A percentile compares a stretch with the other conserved stretches of the same genome.
Conservation (phyloP, 176 grass and related monocot species). For the Carex cristatella region DNA sequence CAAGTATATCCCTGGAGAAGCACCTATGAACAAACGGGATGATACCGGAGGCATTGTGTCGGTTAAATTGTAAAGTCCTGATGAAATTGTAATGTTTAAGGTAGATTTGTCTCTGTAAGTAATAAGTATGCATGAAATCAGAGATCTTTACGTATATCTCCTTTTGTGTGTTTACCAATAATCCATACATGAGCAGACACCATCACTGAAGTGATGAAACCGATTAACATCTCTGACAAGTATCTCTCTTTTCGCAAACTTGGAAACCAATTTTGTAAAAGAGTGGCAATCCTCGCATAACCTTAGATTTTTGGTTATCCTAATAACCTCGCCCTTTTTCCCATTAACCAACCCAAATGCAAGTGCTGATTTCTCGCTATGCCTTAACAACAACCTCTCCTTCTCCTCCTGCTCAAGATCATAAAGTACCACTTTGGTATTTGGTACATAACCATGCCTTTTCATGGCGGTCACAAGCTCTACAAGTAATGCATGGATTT, state of each 20-base stretch:
- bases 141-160: background rate
- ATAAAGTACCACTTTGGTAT: constrained; percentile 57
- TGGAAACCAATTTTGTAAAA: constrained; percentile 90
- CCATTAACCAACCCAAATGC: constrained; percentile 83
- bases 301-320: constrained; percentile 87
- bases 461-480: constrained; percentile 57
- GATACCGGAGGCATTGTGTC: background rate
- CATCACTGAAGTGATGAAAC: constrained; percentile 78
- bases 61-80: background rate
- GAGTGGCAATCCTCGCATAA: constrained; percentile 79
- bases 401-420: constrained; percentile 72
- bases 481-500: constrained; percentile 25
- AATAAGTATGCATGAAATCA: background rate
- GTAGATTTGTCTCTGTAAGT: background rate
- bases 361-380: constrained; percentile 87
- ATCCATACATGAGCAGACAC: constrained; percentile 69
- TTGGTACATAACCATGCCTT: constrained; percentile 55
- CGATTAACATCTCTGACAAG: constrained; percentile 82
- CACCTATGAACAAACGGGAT: background rate
- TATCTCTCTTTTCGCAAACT: constrained; percentile 58
- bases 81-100: background rate
- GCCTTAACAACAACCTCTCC: constrained; percentile 76
- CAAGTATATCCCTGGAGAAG: background rate
- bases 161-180: constrained; percentile 52
- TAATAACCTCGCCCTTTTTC: constrained; percentile 51